phyloP scores from a whole-genome alignment of 164 flowering plant species.

The Pachysandra terminalis region DNA sequence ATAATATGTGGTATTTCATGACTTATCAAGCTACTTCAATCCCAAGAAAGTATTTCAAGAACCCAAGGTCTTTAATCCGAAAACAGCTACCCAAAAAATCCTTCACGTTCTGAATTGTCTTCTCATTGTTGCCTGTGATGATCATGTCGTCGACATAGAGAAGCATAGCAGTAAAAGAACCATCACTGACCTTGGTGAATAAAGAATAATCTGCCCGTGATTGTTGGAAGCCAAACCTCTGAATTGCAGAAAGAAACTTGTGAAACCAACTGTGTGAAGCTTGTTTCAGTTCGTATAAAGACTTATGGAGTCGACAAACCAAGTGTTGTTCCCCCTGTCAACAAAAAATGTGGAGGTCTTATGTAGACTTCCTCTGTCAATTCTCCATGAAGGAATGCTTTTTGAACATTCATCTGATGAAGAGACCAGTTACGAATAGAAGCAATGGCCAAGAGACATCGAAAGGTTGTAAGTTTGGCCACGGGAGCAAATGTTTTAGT shows the following conservation, averaged over 20 bases:
- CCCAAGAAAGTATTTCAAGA: not conserved
- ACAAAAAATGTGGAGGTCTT: not conserved
- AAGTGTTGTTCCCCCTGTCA: not conserved
- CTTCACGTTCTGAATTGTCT: not conserved
- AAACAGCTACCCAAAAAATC: not conserved
- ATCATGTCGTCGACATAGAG: not conserved
- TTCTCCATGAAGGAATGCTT: not conserved
- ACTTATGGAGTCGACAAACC: not conserved
- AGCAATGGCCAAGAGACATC: not conserved
- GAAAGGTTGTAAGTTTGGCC: not conserved
- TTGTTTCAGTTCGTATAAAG: not conserved
- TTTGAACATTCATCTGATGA: not conserved
- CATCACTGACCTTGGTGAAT: not conserved
- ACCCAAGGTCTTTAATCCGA: not conserved
- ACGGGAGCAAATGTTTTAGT: not conserved
- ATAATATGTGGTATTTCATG: too few relatives aligned
- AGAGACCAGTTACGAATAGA: not conserved
- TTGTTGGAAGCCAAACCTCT: not conserved
- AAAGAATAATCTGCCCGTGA: not conserved
- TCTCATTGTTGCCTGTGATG: not conserved
- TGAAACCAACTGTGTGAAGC: not conserved
- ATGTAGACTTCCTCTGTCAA: not conserved
- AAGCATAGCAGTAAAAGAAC: not conserved
- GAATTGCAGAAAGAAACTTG: not conserved
- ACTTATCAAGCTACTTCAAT: not conserved